Evolutionary conservation across 179 eudicot genomes (phyloP), one percentile per base, ranked within the genome.

Genomic region (Dionaea muscipula): DNA sequence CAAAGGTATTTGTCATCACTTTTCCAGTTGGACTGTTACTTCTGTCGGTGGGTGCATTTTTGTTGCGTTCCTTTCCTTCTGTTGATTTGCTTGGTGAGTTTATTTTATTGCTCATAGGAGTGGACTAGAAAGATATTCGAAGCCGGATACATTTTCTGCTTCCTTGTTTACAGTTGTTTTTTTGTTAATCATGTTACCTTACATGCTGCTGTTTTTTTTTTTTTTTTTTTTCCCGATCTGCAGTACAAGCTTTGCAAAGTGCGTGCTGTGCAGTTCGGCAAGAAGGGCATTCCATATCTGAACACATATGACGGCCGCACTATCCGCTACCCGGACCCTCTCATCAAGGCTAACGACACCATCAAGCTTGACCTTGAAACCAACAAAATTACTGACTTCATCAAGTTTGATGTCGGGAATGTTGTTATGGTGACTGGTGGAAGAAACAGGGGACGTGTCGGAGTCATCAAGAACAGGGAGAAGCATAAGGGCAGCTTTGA

Each of bases 401-500:
- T 78, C 62, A 78, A 78, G 70, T 78, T 78, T 50, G 83, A 78
- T 66, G 83, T 78, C 10, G 81, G 81, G 1, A 76, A 76, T 70
- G 78, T 73, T 61, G 81, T 77, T 1, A 77, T 77, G 81, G 81
- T 77, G 63, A 77, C 78, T 37, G 81, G 81, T 41, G 81, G 81
- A 48, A 70, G 81, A 3, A 72, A 47, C 51, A 47, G 51, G 26
- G 51, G 51, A 12, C 51, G 51, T 47, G 51, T 47, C 20, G 51
- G 51, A 19, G 51, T 47, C 13, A 47, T 47, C 51, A 47, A 47
- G 51, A 47, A 47, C 51, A 47, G 51, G 26, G 51, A 47, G 26
- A 47, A 47, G 51, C 51, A 47, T 47, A 47, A 47, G 26, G 51
- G 51, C 19, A 47, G 77, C 68, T 76, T 76, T n/a, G 77, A 72